A percentile compares a stretch with the other conserved stretches of the same genome.
Evolutionary conservation across 1,284 basidiomycete species (phyloP).

Genomic region (Bondarzewia mesenterica): DNA sequence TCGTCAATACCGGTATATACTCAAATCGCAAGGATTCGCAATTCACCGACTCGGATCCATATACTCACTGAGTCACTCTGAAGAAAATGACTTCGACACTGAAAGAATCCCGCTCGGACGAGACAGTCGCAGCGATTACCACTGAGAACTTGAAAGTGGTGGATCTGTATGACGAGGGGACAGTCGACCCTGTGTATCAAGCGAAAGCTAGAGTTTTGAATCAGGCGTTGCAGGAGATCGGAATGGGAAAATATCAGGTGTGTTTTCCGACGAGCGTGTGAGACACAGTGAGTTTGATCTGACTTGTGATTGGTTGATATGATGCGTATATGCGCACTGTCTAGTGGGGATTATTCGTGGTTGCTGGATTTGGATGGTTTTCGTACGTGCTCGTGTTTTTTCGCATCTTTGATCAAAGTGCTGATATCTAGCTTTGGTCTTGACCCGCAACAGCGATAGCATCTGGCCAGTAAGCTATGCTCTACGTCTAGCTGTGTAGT

Average conservation of each 20-base stretch:
- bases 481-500: background rate
- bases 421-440: background rate
- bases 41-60: too few relatives aligned
- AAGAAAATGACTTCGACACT: background rate
- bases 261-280: conserved; percentile 9
- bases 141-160: conserved; percentile 5
- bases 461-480: conserved; percentile 6
- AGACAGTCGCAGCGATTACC: background rate
- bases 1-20: too few relatives aligned
- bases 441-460: conserved; percentile 9
- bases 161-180: conserved; percentile 34
- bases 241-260: conserved; percentile 66
- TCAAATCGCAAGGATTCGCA: too few relatives aligned
- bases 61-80: too few relatives aligned
- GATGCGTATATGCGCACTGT: background rate
- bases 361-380: conserved; percentile 66
- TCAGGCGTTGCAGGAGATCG: conserved; percentile 49
- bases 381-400: conserved; percentile 37
- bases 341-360: conserved; percentile 49
- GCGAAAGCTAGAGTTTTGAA: conserved; percentile 52
- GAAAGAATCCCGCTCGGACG: background rate
- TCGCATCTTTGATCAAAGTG: background rate
- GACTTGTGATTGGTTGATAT: background rate
- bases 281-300: background rate
- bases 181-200: conserved; percentile 45